A percentile compares a stretch with the other conserved stretches of the same genome.
These are phyloP conservation scores for Simmondsia chinensis DNA, from an alignment of 148 eudicot species.

Conservation along the genomic window DNA sequence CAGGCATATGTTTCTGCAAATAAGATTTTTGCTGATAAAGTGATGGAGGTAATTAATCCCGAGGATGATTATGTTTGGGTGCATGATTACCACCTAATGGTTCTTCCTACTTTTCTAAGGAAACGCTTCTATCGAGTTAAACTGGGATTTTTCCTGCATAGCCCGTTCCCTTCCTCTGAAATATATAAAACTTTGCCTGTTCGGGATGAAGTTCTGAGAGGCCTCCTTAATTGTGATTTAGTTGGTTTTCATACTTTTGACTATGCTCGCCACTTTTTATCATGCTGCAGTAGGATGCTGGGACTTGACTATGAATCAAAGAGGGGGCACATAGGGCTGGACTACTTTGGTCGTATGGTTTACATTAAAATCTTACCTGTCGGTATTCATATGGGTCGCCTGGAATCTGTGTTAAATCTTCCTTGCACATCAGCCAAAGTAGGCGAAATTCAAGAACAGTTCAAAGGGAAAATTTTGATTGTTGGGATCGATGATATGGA, in stretches of 20 bases:
- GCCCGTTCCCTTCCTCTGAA: conserved; percentile 78
- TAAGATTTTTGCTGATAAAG: conserved; percentile 65
- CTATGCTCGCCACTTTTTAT: conserved; percentile 69
- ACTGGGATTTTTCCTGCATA: conserved; percentile 68
- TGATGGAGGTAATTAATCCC: conserved; percentile 65
- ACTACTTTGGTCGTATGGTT: conserved; percentile 72
- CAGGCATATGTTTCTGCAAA: conserved; percentile 76
- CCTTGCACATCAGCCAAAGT: conserved; percentile 35
- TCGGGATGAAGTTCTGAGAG: conserved; percentile 62
- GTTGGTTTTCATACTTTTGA: conserved; percentile 75
- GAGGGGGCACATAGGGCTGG: conserved; percentile 70
- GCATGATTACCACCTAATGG: conserved; percentile 70
- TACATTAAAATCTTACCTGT: conserved; percentile 63
- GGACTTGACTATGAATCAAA: conserved; percentile 74
- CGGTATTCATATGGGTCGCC: conserved; percentile 61
- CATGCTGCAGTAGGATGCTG: conserved; percentile 79
- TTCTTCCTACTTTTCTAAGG: conserved; percentile 64
- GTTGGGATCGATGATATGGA: conserved; percentile 75
- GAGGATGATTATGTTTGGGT: conserved; percentile 73
- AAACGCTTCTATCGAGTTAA: conserved; percentile 56
- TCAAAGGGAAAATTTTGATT: conserved; percentile 43
- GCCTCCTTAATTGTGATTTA: conserved; percentile 62
- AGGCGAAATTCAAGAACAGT: conserved; percentile 45
- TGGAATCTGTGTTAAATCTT: conserved; percentile 47
- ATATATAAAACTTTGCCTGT: conserved; percentile 69